Percentiles rank a stretch among this genome's conserved stretches.
Conservation (phyloP, 768 basidiomycete genomes). For the Trametes maxima region DNA sequence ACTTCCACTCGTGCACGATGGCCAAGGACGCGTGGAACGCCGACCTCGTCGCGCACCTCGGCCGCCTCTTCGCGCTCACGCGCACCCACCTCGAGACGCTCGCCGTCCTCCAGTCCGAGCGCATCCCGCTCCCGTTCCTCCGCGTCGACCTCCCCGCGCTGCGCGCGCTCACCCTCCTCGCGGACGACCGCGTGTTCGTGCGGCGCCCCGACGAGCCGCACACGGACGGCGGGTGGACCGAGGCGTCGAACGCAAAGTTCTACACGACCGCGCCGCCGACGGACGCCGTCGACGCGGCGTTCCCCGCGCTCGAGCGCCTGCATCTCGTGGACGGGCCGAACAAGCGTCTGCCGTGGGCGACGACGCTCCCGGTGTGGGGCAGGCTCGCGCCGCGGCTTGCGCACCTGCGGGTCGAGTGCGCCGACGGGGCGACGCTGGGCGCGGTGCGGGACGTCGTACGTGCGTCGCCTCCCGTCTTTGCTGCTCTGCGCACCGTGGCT, state of each 20-base stretch:
- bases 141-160: slow-evolving; percentile 3
- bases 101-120: slow-evolving; percentile 3
- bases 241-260: neutral
- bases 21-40: slow-evolving; percentile 6
- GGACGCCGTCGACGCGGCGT: neutral
- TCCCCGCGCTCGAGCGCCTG: slow-evolving; percentile 8
- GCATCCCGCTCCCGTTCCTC: slow-evolving; percentile 7
- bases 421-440: neutral
- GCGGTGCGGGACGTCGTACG: neutral
- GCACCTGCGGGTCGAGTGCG: neutral
- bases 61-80: slow-evolving; percentile 4
- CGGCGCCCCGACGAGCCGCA: neutral
- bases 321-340: slow-evolving; percentile 1
- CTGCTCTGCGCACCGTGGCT: neutral
- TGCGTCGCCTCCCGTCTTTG: neutral
- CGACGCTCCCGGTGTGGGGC: slow-evolving; percentile 7
- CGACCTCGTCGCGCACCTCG: neutral
- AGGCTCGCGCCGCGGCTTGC: slow-evolving; percentile 1
- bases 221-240: neutral
- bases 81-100: slow-evolving; percentile 6
- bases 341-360: slow-evolving; percentile 1
- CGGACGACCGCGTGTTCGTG: slow-evolving; percentile 9
- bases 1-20: slow-evolving; percentile 2
- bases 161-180: slow-evolving; percentile 6
- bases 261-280: neutral